Conservation (phyloP, 2,329 filamentous ascomycete genomes). For the Colletotrichum sansevieriae region DNA sequence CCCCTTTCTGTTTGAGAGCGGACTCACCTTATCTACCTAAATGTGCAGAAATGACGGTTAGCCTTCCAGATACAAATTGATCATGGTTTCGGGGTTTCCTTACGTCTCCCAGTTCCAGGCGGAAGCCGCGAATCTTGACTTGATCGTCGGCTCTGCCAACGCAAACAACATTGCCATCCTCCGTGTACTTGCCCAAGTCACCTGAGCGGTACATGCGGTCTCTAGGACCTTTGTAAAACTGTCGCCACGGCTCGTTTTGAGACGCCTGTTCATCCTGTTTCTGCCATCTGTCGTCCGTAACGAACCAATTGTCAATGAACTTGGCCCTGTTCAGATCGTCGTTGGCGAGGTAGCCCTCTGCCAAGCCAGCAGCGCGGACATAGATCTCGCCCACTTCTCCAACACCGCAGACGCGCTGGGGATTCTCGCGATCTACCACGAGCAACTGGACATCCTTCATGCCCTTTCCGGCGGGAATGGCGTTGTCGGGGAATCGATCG, state of each 20-base stretch:
- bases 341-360: constrained; percentile 66
- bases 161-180: constrained; percentile 79
- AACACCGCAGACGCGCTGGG: constrained; percentile 76
- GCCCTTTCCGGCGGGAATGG: constrained; percentile 85
- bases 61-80: too few relatives aligned
- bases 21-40: too few relatives aligned
- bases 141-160: constrained; percentile 86
- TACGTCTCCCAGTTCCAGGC: constrained; percentile 95
- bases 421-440: constrained; percentile 79
- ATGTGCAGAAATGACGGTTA: constrained; percentile 59
- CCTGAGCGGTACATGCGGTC: constrained; percentile 91
- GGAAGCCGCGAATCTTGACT: constrained; percentile 95
- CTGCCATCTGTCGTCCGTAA: constrained; percentile 50
- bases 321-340: constrained; percentile 71
- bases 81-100: too few relatives aligned
- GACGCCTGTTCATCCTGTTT: neutral
- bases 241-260: constrained; percentile 77
- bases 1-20: too few relatives aligned
- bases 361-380: constrained; percentile 84
- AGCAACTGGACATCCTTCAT: constrained; percentile 84
- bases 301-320: constrained; percentile 88
- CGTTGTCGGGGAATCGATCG: constrained; percentile 66
- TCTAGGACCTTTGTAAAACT: constrained; percentile 83
- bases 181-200: constrained; percentile 83
- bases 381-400: constrained; percentile 90